Conservation (phyloP, 139 green algal genomes). For the Haematococcus lacustris region DNA sequence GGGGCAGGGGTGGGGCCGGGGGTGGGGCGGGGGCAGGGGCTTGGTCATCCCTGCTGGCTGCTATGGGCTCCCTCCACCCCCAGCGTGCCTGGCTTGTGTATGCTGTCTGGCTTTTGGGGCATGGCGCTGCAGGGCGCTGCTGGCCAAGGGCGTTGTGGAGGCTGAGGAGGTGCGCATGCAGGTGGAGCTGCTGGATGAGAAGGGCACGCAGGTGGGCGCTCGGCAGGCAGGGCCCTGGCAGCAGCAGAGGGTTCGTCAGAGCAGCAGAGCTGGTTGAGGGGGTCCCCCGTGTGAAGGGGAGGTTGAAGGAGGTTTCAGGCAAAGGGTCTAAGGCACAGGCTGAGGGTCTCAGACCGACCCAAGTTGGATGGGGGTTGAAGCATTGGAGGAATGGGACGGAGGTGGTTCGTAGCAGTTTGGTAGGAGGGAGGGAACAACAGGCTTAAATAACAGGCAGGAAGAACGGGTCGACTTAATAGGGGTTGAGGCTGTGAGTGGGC, state of each 20-base stretch:
- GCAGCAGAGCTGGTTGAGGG: neutral
- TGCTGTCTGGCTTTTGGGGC: neutral
- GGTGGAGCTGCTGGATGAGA: constrained; percentile 3
- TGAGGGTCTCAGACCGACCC: too few relatives aligned
- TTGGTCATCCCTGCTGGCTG: neutral
- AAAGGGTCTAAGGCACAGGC: too few relatives aligned
- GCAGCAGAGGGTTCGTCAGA: neutral
- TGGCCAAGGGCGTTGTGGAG: constrained; percentile 1
- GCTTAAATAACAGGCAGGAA: too few relatives aligned
- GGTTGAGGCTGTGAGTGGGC: too few relatives aligned
- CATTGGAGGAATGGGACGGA: too few relatives aligned
- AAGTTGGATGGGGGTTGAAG: too few relatives aligned
- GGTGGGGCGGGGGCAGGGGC: neutral
- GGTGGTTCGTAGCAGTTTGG: too few relatives aligned
- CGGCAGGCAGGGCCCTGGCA: neutral
- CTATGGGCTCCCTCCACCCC: neutral
- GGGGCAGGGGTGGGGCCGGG: neutral
- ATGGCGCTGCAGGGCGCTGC: neutral
- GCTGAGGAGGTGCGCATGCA: neutral
- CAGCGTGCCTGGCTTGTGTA: neutral
- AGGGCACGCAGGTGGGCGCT: too few relatives aligned
- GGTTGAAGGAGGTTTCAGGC: neutral
- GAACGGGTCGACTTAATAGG: too few relatives aligned
- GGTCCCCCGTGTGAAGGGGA: neutral
- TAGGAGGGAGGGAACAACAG: too few relatives aligned